Conservation (phyloP, 768 basidiomycete species). For the Paxillus involutus region DNA sequence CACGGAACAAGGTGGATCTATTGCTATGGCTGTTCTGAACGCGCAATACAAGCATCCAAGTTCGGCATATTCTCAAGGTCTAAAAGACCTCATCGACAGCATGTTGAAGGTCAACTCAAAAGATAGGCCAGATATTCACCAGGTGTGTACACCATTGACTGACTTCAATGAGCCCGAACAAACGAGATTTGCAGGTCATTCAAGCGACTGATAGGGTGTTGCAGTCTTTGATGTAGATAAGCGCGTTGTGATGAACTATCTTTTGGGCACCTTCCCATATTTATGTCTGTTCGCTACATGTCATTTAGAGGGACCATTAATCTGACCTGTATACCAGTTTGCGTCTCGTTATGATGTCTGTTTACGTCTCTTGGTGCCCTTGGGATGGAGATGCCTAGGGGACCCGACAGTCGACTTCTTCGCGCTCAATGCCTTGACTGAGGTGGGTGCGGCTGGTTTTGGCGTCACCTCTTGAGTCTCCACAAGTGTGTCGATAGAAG, state of each 20-base stretch:
- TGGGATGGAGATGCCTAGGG: neutral
- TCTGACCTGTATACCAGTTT: conserved; percentile 3
- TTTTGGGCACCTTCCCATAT: neutral
- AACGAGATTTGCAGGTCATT: conserved; percentile 51
- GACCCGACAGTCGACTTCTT: conserved; percentile 4
- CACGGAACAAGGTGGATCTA: conserved; percentile 92
- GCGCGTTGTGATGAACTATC: neutral
- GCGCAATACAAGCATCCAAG: conserved; percentile 90
- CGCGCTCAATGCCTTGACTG: neutral
- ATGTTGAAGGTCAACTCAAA: conserved; percentile 84
- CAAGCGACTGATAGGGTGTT: conserved; percentile 62
- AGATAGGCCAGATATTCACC: conserved; percentile 82
- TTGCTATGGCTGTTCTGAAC: conserved; percentile 96
- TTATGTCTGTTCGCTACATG: conserved; percentile 5
- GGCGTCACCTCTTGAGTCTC: neutral
- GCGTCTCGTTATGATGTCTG: conserved; percentile 4
- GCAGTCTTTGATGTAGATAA: conserved; percentile 49
- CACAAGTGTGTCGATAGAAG: neutral
- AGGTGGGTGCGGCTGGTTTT: neutral
- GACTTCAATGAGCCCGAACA: conserved; percentile 1
- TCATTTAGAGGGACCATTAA: conserved; percentile 7
- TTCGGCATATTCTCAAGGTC: conserved; percentile 83
- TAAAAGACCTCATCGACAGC: conserved; percentile 77
- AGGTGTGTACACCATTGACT: conserved; percentile 46
- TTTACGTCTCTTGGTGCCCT: conserved; percentile 1